Percentiles rank a stretch among this genome's conserved stretches.
Evolutionary conservation across 2,329 filamentous ascomycete species (phyloP).

Genomic region (Grosmannia penicillata): DNA sequence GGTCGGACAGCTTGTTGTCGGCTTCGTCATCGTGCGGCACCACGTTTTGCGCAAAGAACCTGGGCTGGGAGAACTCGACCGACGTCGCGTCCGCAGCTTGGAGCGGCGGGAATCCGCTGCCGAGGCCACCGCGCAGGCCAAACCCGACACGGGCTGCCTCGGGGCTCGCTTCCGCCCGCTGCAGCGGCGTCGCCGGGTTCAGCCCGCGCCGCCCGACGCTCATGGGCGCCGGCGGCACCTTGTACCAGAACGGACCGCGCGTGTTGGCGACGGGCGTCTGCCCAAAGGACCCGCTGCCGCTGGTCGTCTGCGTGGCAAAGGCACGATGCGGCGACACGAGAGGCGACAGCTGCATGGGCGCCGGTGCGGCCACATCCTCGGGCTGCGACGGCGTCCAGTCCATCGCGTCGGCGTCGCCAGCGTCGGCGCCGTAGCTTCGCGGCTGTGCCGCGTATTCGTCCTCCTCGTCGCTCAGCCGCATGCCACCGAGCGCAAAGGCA

Average conservation of each 20-base stretch:
- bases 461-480: not conserved
- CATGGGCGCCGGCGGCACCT: slow-evolving; percentile 52
- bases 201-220: slow-evolving; percentile 47
- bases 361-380: slow-evolving; percentile 17
- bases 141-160: slow-evolving; percentile 16
- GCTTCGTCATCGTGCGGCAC: slow-evolving; percentile 20
- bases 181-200: slow-evolving; percentile 43
- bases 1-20: slow-evolving; percentile 26
- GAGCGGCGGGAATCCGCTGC: no score
- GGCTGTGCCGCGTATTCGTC: not conserved
- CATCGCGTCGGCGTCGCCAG: slow-evolving; percentile 44
- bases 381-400: slow-evolving; percentile 52
- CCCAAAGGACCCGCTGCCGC: slow-evolving; percentile 23
- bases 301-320: slow-evolving; percentile 29
- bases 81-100: no score
- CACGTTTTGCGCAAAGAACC: slow-evolving; percentile 37
- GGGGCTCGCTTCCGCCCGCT: slow-evolving; percentile 25
- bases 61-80: slow-evolving; percentile 29
- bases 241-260: slow-evolving; percentile 50
- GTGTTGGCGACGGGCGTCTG: slow-evolving; percentile 28
- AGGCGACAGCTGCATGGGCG: slow-evolving; percentile 16
- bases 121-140: slow-evolving; percentile 20
- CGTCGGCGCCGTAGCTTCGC: not conserved
- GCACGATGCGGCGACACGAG: slow-evolving; percentile 39
- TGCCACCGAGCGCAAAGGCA: slow-evolving; percentile 1